Base-by-base conservation (phyloP, 352 stramenopile genomes). In the Phytopythium sindhum region DNA sequence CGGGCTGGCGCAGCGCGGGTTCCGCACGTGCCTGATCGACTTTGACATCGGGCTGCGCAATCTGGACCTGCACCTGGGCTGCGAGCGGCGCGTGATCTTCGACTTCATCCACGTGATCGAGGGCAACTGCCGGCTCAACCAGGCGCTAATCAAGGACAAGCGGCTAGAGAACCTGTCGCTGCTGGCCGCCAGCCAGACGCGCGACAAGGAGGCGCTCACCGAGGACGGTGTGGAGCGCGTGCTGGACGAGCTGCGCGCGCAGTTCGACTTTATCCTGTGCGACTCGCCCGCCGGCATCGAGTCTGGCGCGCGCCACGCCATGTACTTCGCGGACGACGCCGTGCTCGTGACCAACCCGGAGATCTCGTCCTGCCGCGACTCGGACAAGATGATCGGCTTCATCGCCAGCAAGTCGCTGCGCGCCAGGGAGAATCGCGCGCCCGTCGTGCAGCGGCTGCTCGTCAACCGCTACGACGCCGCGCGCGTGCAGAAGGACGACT, bases 351-450 rank as follows among this genome's bases (percentile, higher is more conserved):
- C 90, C n/a, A 98, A 98, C 71, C 92, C 92, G 14, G 92, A 97
- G 75, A 92, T 98, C 52, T 96, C 84, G 59, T 94, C 80, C 31
- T 97, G 90, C 71, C 79, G 92, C 19, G 93, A 98, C 76, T 96
- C 90, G 65, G 93, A 98, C 78, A 98, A 98, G 73, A 98, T 98
- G 93, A 96, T 98, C 67, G 93, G 93, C 37, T 98, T 97, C 67
- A 97, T 98, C 61, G 81, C 87, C 56, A 95, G 84, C 75, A 94
- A 91, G 60, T 96, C 87, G 42, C 70, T 95, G 53, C 75, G 90
- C 9, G 89, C 93, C 11, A 84, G 97, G 57, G 80, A 96, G 61
- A 75, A 77, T 33, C 79, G 86, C 44, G 69, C 80, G 37, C 77
- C 86, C 0, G 91, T 98, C 11, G 76, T 78, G 21, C 87, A 96